Conservation (phyloP, 2,329 filamentous ascomycete genomes). For the Zymoseptoria tritici region DNA sequence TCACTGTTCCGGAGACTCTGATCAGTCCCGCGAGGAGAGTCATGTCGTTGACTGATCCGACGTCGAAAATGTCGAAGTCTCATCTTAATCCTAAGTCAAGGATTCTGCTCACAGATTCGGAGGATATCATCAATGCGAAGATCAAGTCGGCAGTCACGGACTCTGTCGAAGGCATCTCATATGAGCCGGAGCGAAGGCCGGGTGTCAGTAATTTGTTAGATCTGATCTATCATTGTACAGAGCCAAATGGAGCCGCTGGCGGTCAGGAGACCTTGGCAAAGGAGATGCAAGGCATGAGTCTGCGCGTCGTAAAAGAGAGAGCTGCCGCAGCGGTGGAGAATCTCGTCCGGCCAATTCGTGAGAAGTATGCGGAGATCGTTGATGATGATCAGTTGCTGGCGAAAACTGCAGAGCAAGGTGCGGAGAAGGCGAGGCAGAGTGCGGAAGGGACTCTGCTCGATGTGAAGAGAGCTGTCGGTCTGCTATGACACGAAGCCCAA, state of each 20-base stretch:
- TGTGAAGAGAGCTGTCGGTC: constrained; percentile 39
- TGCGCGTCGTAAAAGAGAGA: constrained; percentile 56
- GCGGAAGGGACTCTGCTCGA: constrained; percentile 47
- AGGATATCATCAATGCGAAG: constrained; percentile 59
- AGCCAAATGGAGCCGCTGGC: background rate
- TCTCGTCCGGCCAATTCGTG: constrained; percentile 49
- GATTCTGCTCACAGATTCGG: constrained; percentile 71
- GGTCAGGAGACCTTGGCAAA: constrained; percentile 42
- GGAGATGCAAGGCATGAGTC: constrained; percentile 38
- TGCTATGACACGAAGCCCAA: constrained; percentile 17
- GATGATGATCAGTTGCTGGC: constrained; percentile 48
- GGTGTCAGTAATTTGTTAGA: constrained; percentile 84
- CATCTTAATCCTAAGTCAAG: constrained; percentile 62
- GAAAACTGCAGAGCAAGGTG: constrained; percentile 48
- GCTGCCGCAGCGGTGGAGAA: constrained; percentile 52
- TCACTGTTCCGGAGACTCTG: constrained; percentile 62
- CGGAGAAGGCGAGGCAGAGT: constrained; percentile 52
- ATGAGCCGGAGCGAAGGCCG: constrained; percentile 62
- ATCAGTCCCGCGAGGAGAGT: constrained; percentile 76
- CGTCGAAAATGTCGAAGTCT: constrained; percentile 92
- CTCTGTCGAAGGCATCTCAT: constrained; percentile 58
- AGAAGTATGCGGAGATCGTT: constrained; percentile 50
- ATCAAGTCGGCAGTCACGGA: constrained; percentile 72
- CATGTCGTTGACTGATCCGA: constrained; percentile 78
- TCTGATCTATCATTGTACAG: constrained; percentile 57